phyloP scores from a whole-genome alignment of 2,329 filamentous ascomycete genomes.

The Penicillium crustosum region DNA sequence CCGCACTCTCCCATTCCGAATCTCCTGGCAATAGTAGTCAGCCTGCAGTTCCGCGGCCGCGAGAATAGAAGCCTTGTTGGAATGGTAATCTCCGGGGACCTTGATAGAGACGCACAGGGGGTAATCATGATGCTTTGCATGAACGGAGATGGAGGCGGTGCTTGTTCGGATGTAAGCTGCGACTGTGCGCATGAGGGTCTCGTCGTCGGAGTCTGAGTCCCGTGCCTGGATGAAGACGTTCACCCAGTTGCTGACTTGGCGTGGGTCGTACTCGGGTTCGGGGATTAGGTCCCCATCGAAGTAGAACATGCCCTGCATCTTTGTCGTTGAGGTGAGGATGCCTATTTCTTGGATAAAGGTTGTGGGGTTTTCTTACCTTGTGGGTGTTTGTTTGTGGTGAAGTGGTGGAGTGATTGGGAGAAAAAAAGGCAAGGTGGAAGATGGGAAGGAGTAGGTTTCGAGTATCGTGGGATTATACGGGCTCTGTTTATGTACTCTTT shows the following conservation, averaged over 20 bases:
- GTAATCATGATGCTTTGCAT: slow-evolving; percentile 1
- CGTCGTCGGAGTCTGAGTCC: neutral
- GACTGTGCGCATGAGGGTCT: neutral
- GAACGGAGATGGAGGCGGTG: neutral
- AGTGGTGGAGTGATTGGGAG: neutral
- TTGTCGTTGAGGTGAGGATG: neutral
- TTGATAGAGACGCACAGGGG: slow-evolving; percentile 11
- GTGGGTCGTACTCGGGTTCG: slow-evolving; percentile 6
- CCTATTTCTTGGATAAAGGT: neutral
- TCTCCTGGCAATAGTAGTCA: slow-evolving; percentile 10
- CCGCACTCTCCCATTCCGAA: slow-evolving; percentile 3
- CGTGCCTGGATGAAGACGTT: slow-evolving; percentile 1
- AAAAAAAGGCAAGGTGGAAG: neutral
- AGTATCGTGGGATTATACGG: neutral
- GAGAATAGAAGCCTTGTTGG: slow-evolving; percentile 7
- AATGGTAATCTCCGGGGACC: slow-evolving; percentile 9
- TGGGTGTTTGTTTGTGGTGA: neutral
- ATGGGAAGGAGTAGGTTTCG: neutral
- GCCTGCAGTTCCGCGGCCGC: slow-evolving; percentile 10
- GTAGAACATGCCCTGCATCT: slow-evolving; percentile 11
- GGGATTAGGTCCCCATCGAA: slow-evolving; percentile 3
- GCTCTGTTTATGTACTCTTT: neutral
- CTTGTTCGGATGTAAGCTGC: neutral
- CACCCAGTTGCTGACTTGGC: slow-evolving; percentile 9
- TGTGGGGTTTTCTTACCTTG: neutral